Conservation (phyloP, 2,329 filamentous ascomycete genomes). For the Clonostachys sp. region DNA sequence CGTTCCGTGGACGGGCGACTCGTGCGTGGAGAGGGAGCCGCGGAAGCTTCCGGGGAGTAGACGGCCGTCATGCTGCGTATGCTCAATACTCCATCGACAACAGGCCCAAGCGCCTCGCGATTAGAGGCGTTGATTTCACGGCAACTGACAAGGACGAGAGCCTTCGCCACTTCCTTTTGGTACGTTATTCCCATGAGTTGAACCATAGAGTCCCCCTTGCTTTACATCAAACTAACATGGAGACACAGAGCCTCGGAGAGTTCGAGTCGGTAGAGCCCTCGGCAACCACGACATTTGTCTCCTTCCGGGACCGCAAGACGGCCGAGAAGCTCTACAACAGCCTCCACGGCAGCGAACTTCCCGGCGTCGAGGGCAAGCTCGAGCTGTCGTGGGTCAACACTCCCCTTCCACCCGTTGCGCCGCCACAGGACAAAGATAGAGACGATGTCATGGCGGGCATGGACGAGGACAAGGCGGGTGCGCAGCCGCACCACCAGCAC, state of each 20-base stretch:
- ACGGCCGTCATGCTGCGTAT: conserved; percentile 49
- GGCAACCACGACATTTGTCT: conserved; percentile 44
- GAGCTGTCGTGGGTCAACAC: conserved; percentile 59
- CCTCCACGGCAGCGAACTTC: conserved; percentile 51
- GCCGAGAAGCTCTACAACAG: conserved; percentile 66
- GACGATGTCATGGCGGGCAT: neutral
- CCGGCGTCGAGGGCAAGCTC: conserved; percentile 56
- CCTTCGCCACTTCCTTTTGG: conserved; percentile 66
- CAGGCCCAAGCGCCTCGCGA: conserved; percentile 61
- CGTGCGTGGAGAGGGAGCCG: conserved; percentile 23
- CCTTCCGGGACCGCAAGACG: conserved; percentile 63
- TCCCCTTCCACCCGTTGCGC: conserved; percentile 2
- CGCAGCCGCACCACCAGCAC: too few species aligned
- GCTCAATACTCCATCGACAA: conserved; percentile 70
- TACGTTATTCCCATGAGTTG: conserved; percentile 27
- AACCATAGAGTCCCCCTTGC: neutral
- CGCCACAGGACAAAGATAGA: neutral
- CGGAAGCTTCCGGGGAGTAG: conserved; percentile 32
- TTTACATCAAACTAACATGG: neutral
- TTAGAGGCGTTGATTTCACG: conserved; percentile 62
- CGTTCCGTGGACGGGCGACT: conserved; percentile 22
- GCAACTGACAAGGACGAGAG: conserved; percentile 60
- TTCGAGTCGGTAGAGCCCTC: conserved; percentile 48
- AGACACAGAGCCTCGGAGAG: conserved; percentile 52
- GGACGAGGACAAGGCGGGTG: neutral